Percentiles rank a stretch among this genome's conserved stretches.
These are phyloP conservation scores for Ampelomyces quisqualis DNA, from an alignment of 2,329 filamentous ascomycete species.

Conservation along the genomic window DNA sequence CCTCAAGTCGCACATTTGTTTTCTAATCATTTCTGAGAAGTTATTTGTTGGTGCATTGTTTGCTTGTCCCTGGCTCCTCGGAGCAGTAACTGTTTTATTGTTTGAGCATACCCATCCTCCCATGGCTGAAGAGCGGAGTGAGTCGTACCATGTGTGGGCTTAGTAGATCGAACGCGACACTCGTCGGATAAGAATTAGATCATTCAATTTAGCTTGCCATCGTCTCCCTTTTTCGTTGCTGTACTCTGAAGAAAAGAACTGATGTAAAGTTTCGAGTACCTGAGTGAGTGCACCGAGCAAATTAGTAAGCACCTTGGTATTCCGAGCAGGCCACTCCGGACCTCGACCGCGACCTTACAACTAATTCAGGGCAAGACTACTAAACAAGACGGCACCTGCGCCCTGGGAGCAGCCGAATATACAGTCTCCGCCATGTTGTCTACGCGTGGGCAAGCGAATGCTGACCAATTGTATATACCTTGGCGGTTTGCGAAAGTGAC, in stretches of 20 bases:
- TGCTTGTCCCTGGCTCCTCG: not conserved
- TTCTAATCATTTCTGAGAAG: no score
- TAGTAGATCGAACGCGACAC: not conserved
- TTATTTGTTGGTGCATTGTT: not conserved
- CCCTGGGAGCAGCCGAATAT: not conserved
- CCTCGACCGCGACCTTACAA: no score
- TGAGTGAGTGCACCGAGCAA: constrained; percentile 6
- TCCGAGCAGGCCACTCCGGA: no score
- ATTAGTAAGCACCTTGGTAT: constrained; percentile 12
- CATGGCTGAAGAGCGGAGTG: not conserved
- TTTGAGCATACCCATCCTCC: not conserved
- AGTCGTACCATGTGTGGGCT: not conserved
- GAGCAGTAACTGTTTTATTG: not conserved
- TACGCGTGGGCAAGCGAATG: constrained; percentile 11
- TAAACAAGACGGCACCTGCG: no score
- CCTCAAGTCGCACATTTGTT: no score
- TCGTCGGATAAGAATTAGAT: constrained; percentile 8
- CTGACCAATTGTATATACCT: constrained; percentile 12
- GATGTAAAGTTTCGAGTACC: constrained; percentile 1
- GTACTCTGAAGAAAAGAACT: no score
- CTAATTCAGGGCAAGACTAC: not conserved
- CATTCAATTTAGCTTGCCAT: not conserved
- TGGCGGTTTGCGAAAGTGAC: constrained; percentile 13
- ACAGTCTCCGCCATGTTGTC: constrained; percentile 7
- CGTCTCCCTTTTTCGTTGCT: no score